Percentiles rank a stretch among this genome's conserved stretches.
Evolutionary conservation across 176 grass and related monocot genomes (phyloP).

Genomic region (Phoenix roebelenii): DNA sequence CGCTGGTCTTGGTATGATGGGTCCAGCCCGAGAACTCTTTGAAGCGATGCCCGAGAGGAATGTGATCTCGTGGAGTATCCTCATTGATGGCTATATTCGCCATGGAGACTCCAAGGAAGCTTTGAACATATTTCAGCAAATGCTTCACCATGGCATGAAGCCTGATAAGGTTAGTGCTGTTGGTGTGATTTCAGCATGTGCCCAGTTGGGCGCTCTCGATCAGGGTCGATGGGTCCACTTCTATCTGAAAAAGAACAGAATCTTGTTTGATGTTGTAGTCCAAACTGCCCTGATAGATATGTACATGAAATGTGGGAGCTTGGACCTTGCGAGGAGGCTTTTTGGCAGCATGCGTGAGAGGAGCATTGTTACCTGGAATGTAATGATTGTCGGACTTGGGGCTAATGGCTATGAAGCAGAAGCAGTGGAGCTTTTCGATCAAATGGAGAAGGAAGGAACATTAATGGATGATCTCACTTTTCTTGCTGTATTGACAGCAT

Average conservation of each 20-base stretch:
- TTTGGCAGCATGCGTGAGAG: conserved; percentile 39
- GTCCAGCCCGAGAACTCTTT: conserved; percentile 27
- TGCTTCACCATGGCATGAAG: conserved; percentile 32
- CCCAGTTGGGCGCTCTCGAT: conserved; percentile 54
- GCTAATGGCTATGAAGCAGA: conserved; percentile 35
- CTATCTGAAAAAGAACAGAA: conserved; percentile 46
- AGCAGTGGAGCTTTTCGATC: conserved; percentile 36
- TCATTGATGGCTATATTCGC: conserved; percentile 42
- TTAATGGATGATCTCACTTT: conserved; percentile 59
- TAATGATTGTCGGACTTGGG: conserved; percentile 56
- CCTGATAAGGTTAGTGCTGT: conserved; percentile 42
- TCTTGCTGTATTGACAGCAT: conserved; percentile 39
- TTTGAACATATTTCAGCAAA: conserved; percentile 39
- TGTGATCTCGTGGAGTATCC: conserved; percentile 53
- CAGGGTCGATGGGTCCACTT: conserved; percentile 72
- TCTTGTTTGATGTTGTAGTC: conserved; percentile 42
- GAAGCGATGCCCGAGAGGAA: conserved; percentile 52
- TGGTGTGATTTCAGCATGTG: conserved; percentile 46
- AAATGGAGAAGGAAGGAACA: conserved; percentile 37
- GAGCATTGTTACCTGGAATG: conserved; percentile 66
- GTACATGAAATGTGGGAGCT: conserved; percentile 58
- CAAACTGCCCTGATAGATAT: conserved; percentile 55
- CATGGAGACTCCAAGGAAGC: conserved; percentile 37
- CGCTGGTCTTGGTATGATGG: conserved; percentile 38
- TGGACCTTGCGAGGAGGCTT: conserved; percentile 34